A percentile compares a stretch with the other conserved stretches of the same genome.
phyloP scores from a whole-genome alignment of 176 grass and related monocot genomes.

The Guadua angustifolia region DNA sequence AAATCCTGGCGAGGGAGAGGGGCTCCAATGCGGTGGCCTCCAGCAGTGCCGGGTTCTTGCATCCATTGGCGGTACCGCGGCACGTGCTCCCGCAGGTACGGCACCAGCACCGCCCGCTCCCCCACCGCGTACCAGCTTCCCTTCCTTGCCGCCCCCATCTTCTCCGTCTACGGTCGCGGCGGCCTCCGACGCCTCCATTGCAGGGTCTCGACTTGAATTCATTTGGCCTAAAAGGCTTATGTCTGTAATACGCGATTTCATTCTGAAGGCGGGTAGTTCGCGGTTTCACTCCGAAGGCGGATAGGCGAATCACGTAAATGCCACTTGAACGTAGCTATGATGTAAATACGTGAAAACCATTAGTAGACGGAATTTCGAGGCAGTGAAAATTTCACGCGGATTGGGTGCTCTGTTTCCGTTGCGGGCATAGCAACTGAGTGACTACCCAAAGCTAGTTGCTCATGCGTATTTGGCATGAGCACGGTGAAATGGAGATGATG shows the following conservation, averaged over 20 bases:
- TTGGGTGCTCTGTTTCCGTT: background rate
- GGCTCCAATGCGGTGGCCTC: slow-evolving; percentile 86
- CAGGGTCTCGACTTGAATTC: background rate
- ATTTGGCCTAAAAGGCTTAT: background rate
- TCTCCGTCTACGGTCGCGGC: slow-evolving; percentile 6
- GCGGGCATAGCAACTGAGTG: background rate
- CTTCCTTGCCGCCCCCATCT: background rate
- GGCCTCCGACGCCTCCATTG: slow-evolving; percentile 21
- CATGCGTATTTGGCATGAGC: background rate
- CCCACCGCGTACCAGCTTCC: slow-evolving; percentile 52
- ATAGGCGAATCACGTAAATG: background rate
- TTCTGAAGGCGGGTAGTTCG: background rate
- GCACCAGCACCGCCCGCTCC: slow-evolving; percentile 59
- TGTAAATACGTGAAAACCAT: background rate
- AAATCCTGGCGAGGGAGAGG: slow-evolving; percentile 74
- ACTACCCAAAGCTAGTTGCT: background rate
- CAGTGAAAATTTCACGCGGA: background rate
- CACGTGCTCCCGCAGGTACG: slow-evolving; percentile 87
- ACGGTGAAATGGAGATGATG: background rate
- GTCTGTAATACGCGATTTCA: background rate
- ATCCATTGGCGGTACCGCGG: slow-evolving; percentile 84
- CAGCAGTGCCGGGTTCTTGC: slow-evolving; percentile 79
- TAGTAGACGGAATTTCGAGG: background rate
- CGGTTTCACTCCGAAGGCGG: background rate
- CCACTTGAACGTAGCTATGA: background rate